Evolutionary conservation across 2,329 filamentous ascomycete genomes (phyloP), one percentile per base, ranked within the genome.

Genomic region (Paramyrothecium sp.): DNA sequence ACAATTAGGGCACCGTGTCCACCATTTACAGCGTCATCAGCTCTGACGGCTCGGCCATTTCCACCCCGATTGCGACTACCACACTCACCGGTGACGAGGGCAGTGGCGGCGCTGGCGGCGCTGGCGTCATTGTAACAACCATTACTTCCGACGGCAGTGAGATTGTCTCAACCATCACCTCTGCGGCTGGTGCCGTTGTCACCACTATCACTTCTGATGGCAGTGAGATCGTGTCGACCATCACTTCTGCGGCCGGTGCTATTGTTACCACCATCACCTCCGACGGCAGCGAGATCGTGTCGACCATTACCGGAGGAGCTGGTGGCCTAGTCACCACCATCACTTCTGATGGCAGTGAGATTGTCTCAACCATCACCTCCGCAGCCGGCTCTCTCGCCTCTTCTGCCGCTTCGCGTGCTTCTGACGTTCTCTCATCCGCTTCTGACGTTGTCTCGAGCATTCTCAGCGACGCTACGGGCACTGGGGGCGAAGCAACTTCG

Each of bases 21-120:
- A 76, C 71, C 59, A 67, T 74, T 52, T 70, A 71, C 62, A 74
- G 68, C 59, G 73, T 72, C 47, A 56, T 73, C 34, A 67, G 73
- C 53, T 72, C 71, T 48, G 74, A 68, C 51, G 67, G 67, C 34
- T 64, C 67, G 49, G 68, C 68, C 56, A 59, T 71, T 57, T 73
- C 71, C 49, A 64, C 69, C 47, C 71, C 75, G n/a, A 66, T 75
- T 21, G 65, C 68, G 38, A 76, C 75, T 51, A 74, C 72, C 41
- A 69, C 71, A 56, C 63, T 68, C 44, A 65, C 65, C 59, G 57
- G 51, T n/a, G 48, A 48, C 34, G 65, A 19, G 5, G 38, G 62
- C 53, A 58, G 58, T 23, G 56, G 57, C 19, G 67, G 65, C 58
- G 53, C 63, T 60, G 51, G 60, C 60, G 20, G 21, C 38, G 51